These are phyloP conservation scores for Entophlyctis luteolus DNA, from an alignment of 192 early-diverging fungal genomes.

Conservation along the genomic window DNA sequence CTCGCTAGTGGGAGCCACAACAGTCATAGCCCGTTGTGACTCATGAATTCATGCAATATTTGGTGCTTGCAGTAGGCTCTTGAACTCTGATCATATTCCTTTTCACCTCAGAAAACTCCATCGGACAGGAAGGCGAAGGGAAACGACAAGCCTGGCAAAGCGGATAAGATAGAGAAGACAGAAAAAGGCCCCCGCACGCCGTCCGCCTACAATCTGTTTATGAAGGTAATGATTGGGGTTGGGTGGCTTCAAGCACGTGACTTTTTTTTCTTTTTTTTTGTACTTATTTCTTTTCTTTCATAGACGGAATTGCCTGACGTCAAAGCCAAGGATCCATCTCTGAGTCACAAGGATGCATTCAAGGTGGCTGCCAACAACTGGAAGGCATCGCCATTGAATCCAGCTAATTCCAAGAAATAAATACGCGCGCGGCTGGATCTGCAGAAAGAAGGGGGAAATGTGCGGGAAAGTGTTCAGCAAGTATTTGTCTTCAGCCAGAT, in stretches of 20 bases:
- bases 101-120: no score
- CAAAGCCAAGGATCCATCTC: conserved; percentile 34
- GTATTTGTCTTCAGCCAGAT: background rate
- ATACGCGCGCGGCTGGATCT: no score
- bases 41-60: no score
- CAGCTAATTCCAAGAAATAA: background rate
- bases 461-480: no score
- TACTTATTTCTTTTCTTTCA: no score
- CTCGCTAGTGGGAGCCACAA: background rate
- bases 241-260: background rate
- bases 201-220: conserved; percentile 40
- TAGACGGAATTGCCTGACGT: conserved; percentile 5
- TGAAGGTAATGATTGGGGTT: conserved; percentile 24
- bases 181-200: conserved; percentile 20
- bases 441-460: no score
- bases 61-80: no score
- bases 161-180: conserved; percentile 2
- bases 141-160: no score
- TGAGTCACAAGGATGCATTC: conserved; percentile 48
- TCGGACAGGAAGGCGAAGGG: no score
- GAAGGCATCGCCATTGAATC: conserved; percentile 35
- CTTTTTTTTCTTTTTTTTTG: background rate
- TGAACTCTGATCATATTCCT: no score
- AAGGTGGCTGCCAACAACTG: conserved; percentile 40
- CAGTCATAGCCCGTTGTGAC: no score